These are phyloP conservation scores for Discostella stelligera DNA, from an alignment of 352 stramenopile species.

Conservation along the genomic window DNA sequence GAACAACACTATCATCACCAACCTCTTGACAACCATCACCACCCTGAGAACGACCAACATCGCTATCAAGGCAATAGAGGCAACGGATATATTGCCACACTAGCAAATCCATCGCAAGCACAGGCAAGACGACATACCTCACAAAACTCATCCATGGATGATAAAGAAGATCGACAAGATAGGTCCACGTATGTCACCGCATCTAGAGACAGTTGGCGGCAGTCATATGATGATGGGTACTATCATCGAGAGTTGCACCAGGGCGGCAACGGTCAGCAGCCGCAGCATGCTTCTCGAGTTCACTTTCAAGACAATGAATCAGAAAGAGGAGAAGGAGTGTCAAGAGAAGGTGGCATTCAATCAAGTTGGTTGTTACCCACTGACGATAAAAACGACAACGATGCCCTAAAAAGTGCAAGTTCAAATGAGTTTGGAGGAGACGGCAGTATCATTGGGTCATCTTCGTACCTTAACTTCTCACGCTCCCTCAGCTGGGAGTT, in stretches of 20 bases:
- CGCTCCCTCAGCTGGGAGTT: constrained; percentile 30
- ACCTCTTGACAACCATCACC: background rate
- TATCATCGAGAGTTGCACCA: constrained; percentile 7
- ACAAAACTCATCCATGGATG: constrained; percentile 10
- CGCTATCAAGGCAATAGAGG: background rate
- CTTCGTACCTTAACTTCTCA: constrained; percentile 6
- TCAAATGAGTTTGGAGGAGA: constrained; percentile 4
- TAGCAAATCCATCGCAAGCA: too few species aligned
- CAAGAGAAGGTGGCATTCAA: background rate
- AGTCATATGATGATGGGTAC: background rate
- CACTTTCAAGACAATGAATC: background rate
- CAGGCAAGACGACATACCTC: background rate
- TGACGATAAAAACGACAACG: background rate
- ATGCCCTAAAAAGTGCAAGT: background rate
- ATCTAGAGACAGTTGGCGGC: background rate
- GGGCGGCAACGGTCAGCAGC: background rate
- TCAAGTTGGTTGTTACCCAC: background rate
- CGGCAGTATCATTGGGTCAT: constrained; percentile 6
- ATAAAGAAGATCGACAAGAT: constrained; percentile 30
- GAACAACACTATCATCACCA: background rate
- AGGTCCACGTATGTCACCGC: constrained; percentile 4
- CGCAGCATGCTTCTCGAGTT: background rate
- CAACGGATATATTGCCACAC: background rate
- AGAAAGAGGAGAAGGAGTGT: background rate
- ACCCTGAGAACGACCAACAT: background rate